Base-by-base conservation (phyloP, 2,329 filamentous ascomycete genomes). In the Cadophora sp. region DNA sequence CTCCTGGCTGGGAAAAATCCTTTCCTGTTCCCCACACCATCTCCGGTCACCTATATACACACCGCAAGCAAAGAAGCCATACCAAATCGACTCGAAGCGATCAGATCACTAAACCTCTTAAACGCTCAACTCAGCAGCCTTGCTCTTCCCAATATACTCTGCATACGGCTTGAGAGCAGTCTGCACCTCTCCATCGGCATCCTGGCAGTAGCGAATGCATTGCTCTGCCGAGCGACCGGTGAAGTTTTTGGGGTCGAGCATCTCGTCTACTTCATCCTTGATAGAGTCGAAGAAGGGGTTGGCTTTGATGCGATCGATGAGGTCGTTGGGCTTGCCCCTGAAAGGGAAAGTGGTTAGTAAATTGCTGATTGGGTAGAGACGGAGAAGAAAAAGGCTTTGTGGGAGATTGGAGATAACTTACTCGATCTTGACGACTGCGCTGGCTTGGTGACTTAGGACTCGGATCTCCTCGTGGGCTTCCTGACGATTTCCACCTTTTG, bases 381-480 rank as follows among this genome's bases (percentile, higher is more conserved):
- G n/a, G n/a, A n/a, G n/a, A n/a, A n/a, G n/a, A n/a, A n/a, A n/a
- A n/a, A n/a, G n/a, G n/a, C n/a, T 59, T 24, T 12, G n/a, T 7
- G 6, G 19, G 7, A 24, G 50, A n/a, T 16, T 2, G n/a, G 29
- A 16, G 16, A 34, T 34, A 16, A 40, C 61, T 48, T 29, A 92
- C 79, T 91, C 83, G 74, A 88, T 85, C 82, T 92, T 92, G n/a
- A 93, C 90, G 12, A 91, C 88, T 37, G 85, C 83, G 53, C 85
- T 87, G 0, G 93, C 92, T 80, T 97, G 84, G 81, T 94, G 91
- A 1, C 87, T 92, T 55, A 97, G 85, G 1, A 97, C 91, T 8
- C 91, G 90, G 75, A 97, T 94, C 79, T 95, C 83, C 81, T 97
- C 94, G 19, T 64, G 94, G 0, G 92, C 91, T 65, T 94, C 92